phyloP scores from a whole-genome alignment of 768 basidiomycete genomes.

The Tulasnella sp. region DNA sequence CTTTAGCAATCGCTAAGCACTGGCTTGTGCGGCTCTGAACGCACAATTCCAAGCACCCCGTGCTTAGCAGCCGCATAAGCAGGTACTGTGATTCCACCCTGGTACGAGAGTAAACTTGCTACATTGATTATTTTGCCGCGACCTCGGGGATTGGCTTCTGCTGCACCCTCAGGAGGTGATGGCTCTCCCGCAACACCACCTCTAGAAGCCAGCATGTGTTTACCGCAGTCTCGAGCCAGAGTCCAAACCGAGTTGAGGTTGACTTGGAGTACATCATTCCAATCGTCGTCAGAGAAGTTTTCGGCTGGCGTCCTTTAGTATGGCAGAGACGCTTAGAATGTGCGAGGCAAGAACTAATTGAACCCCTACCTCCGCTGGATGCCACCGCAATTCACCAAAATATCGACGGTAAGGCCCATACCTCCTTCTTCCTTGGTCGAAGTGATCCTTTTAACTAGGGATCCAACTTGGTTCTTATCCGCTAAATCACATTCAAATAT shows the following conservation, averaged over 20 bases:
- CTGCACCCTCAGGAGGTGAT: slow-evolving; percentile 30
- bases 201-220: slow-evolving; percentile 95
- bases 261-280: slow-evolving; percentile 66
- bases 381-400: slow-evolving; percentile 59
- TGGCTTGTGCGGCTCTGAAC: too few relatives aligned
- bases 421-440: slow-evolving; percentile 36
- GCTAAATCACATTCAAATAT: slow-evolving; percentile 23
- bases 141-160: too few relatives aligned
- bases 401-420: slow-evolving; percentile 42
- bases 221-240: slow-evolving; percentile 72
- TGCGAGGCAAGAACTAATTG: too few relatives aligned
- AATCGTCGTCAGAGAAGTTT: slow-evolving; percentile 51
- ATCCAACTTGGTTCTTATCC: slow-evolving; percentile 17
- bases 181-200: too few relatives aligned
- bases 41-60: too few relatives aligned
- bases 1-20: too few relatives aligned
- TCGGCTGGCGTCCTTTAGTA: slow-evolving; percentile 50
- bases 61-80: slow-evolving; percentile 90
- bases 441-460: slow-evolving; percentile 47
- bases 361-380: slow-evolving; percentile 48
- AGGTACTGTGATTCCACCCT: slow-evolving; percentile 60
- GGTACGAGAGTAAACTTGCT: slow-evolving; percentile 45
- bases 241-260: slow-evolving; percentile 84
- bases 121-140: slow-evolving; percentile 64
- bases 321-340: too few relatives aligned